These are phyloP conservation scores for Aspergillus nomiae DNA, from an alignment of 2,329 filamentous ascomycete species.

Conservation along the genomic window DNA sequence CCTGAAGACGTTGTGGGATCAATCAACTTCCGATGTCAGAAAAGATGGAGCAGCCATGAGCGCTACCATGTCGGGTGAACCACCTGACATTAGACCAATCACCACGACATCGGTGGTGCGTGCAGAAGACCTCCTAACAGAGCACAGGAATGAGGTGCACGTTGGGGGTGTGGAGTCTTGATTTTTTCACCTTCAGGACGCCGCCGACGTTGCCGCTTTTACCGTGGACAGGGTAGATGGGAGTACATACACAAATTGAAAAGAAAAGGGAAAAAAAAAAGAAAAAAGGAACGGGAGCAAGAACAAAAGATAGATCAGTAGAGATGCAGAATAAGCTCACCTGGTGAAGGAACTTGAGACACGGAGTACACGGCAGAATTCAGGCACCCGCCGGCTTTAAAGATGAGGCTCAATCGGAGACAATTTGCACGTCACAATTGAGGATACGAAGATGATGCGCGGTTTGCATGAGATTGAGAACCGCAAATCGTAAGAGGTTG, in stretches of 20 bases:
- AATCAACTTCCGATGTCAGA: neutral
- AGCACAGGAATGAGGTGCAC: neutral
- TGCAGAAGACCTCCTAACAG: neutral
- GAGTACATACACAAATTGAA: neutral
- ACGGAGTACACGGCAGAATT: conserved; percentile 7
- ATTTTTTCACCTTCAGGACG: neutral
- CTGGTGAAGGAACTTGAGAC: conserved; percentile 8
- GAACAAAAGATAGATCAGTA: neutral
- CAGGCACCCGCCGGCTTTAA: conserved; percentile 7
- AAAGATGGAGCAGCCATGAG: neutral
- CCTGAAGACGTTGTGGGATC: neutral
- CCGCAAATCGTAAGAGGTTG: neutral
- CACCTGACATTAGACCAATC: conserved; percentile 6
- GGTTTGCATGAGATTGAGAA: conserved; percentile 9
- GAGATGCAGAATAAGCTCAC: conserved; percentile 18
- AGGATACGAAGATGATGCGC: conserved; percentile 3
- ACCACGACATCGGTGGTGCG: neutral
- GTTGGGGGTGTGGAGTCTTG: neutral
- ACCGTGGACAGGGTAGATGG: neutral
- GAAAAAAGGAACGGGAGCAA: neutral
- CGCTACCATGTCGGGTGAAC: neutral
- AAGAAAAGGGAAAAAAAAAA: neutral
- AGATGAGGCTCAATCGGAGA: conserved; percentile 25
- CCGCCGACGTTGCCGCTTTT: neutral
- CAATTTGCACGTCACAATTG: conserved; percentile 19